Evolutionary conservation across 1,139 yeast genomes (phyloP), one percentile per base, ranked within the genome.

Genomic region (Eremothecium sinecaudum): DNA sequence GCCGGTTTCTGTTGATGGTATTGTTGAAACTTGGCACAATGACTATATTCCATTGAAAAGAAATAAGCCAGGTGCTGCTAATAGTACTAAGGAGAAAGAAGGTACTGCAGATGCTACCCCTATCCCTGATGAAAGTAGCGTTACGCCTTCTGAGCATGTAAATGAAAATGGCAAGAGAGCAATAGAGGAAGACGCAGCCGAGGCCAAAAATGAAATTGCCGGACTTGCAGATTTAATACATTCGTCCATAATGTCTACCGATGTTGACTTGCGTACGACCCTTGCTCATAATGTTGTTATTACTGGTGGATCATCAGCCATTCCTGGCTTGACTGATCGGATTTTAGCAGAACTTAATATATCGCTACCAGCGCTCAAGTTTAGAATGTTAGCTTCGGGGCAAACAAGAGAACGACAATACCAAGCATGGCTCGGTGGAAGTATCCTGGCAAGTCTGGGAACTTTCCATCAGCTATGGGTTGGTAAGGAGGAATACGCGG

Each of bases 381-480:
- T 90, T 34, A 69, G 97, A 51, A 71, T 90, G 31, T 83, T 86
- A 49, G 83, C 96, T 1, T 77, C 83, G 4, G 97, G 98, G 24
- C 83, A 82, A 54, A 62, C 81, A 2, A 69, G 71, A 33, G 98
- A 90, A 59, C 71, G 97, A 50, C 74, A 76, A 45, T 82, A 75
- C 54, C 86, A 92, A 43, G 70, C 92, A 5, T 90, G 98, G 97
- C 73, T 90, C 36, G 99, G 99, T 28, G 97, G 96, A 5, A 79
- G 93, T 45, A 92, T 90, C 25, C 66, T 90, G 39, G 79, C 95
- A 3, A 80, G 94, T 36, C 67, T 90, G 50, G 98, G 98, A 18
- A 86, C 96, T 2, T 90, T 90, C 67, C 98, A 90, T 58, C 98
- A 90, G 60, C 66, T 82, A 63, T 90, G 98, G 97, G 94, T 90